phyloP scores from a whole-genome alignment of 768 basidiomycete species.

The Rhizopogon vinicolor region DNA sequence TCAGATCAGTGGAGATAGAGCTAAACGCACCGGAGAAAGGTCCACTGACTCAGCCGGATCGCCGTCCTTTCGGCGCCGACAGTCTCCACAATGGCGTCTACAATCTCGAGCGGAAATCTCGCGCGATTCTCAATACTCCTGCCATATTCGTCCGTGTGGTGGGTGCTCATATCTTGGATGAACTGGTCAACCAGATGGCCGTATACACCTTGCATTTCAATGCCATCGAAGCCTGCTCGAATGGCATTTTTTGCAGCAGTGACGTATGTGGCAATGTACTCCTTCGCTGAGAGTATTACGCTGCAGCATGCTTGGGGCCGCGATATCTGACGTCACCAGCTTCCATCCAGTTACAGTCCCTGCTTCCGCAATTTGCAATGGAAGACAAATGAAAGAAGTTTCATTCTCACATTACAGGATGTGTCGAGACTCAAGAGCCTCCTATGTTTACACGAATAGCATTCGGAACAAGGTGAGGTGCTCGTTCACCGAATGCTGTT shows the following conservation, averaged over 20 bases:
- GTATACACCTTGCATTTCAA: constrained; percentile 40
- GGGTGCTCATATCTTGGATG: constrained; percentile 49
- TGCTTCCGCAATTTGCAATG: no score
- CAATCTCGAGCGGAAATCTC: constrained; percentile 51
- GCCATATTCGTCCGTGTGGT: constrained; percentile 62
- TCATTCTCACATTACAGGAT: no score
- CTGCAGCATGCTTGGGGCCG: no score
- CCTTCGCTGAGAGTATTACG: not conserved
- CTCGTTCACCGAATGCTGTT: no score
- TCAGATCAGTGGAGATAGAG: not conserved
- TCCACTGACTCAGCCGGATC: constrained; percentile 58
- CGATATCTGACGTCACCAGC: no score
- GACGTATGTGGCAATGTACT: constrained; percentile 23
- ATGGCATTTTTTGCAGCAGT: constrained; percentile 31
- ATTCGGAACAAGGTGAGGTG: no score
- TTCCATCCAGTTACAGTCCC: no score
- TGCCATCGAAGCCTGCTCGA: constrained; percentile 37
- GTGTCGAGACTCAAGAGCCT: no score
- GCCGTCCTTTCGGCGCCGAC: constrained; percentile 52
- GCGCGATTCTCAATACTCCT: constrained; percentile 59
- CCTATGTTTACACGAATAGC: no score
- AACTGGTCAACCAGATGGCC: constrained; percentile 60
- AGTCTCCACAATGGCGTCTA: constrained; percentile 44
- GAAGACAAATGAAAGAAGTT: no score
- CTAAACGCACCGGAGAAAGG: constrained; percentile 7